Base-by-base conservation (phyloP, 305 asterid genomes). In the Solanum hybrid region DNA sequence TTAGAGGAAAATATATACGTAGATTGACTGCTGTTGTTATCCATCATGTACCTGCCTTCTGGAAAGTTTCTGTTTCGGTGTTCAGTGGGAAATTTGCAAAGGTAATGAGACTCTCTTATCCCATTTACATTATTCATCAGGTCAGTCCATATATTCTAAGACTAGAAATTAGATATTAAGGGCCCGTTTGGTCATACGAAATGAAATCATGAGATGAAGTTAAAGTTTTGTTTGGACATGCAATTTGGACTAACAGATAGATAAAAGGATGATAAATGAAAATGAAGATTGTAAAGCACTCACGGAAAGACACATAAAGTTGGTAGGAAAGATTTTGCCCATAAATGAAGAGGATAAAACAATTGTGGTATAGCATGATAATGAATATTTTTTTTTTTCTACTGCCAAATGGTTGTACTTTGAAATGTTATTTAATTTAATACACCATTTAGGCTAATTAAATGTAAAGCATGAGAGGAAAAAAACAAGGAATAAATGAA, bases 51-150 rank as follows among this genome's bases (percentile, higher is more conserved):
- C 99, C 99, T 73, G 95, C 92, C 92, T 97, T 97, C 92, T 97
- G 99, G 99, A 97, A 97, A 94, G 99, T 96, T 16, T 96, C 98
- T 46, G 95, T 95, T 88, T 96, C 99, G 77, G 98, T 97, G 89
- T 97, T 96, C 89, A 95, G 97, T 90, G 99, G 99, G 89, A 97
- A 97, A 93, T 95, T 96, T 91, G 98, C 98, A 0, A 97, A 97
- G 99, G 99, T 97, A 85, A 29, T 9, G n/a, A 57, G 42, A 85
- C 31, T 85, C 76, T 46, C 42, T 22, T 57, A 85, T 39, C 76
- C 75, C 7, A 1, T 84, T 57, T 34, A 84, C 22, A 31, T 57
- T 57, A 84, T 84, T 51, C 75, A 20, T 84, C 69, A 82, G 87
- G 40, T 83, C 11, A 3, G 33, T 57, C 33, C 33, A 33, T 29